Evolutionary conservation across 2,329 filamentous ascomycete genomes (phyloP), one percentile per base, ranked within the genome.

Genomic region (Colletotrichum simmondsii): DNA sequence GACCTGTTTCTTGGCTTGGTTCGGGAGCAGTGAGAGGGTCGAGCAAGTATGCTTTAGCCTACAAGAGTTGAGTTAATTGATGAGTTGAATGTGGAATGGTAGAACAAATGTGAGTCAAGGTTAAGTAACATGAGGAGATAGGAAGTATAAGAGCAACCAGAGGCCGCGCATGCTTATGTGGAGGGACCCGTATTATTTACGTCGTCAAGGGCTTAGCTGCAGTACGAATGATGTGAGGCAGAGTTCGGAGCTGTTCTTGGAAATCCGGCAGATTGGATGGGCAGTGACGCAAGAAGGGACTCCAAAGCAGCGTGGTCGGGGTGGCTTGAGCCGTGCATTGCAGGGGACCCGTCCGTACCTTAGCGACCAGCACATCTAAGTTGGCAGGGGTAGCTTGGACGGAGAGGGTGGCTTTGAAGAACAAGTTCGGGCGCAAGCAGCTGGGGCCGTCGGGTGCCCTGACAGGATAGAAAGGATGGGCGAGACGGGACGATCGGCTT

Each of bases 1-100:
- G 88, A 8, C 92, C 91, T 60, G 90, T 92, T 79, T 93, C 90
- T 74, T 92, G 88, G 73, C 86, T 90, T 16, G 92, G 92, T 74
- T 93, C 91, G 11, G 91, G 91, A 26, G 87, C 92, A 77, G 86
- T 91, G 74, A 95, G 84, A 75, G 93, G 93, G 77, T 93, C 91
- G 75, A 94, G 89, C 57, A 95, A 85, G 78, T 92, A 91, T 77
- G 90, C 88, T 65, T 87, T 85, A 56, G 92, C 91, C 92, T 94
- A 78, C 11, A 14, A 30, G 30, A 24, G 37, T 22, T 19, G 19
- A 16, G 67, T 70, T 19, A 70, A 59, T 70, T 19, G 28, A 46
- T 10, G 37, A 22, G n/a, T 65, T 70, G 22, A 52, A 52, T 64
- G 11, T 19, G 26, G 19, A 49, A 49, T 14, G 5, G n/a, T 35